Conservation (phyloP, 371 early-diverging fungal genomes). For the Blakeslea trispora region DNA sequence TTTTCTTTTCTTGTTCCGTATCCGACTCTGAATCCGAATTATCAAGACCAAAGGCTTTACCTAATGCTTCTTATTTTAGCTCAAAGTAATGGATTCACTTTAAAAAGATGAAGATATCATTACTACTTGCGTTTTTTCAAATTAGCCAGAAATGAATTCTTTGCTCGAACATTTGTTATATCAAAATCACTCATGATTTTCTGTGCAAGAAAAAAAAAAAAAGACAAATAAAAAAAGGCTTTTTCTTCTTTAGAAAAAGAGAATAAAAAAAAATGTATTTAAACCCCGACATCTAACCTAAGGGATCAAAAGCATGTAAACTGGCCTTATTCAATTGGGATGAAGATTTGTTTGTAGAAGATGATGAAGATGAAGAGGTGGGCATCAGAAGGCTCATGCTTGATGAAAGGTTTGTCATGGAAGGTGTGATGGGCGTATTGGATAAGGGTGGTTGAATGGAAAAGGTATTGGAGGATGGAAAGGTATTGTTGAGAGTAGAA, state of each 20-base stretch:
- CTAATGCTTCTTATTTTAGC: constrained; percentile 7
- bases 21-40: constrained; percentile 26
- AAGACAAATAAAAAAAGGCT: not conserved
- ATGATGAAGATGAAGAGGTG: constrained; percentile 5
- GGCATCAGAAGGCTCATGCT: not conserved
- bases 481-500: not conserved
- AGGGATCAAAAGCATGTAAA: constrained; percentile 45
- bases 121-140: constrained; percentile 29
- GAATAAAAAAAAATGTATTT: too few species aligned
- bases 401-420: not conserved
- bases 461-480: too few species aligned
- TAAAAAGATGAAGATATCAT: too few species aligned
- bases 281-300: too few species aligned
- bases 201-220: not conserved
- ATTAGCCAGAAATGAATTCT: constrained; percentile 18
- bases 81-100: not conserved
- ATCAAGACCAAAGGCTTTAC: constrained; percentile 26
- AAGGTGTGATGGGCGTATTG: not conserved
- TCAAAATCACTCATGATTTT: constrained; percentile 39
- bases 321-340: constrained; percentile 22
- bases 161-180: constrained; percentile 24
- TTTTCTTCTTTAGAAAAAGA: too few species aligned
- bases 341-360: not conserved
- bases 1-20: not conserved
- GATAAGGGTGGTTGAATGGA: too few species aligned